Base-by-base conservation (phyloP, 305 asterid genomes). In the Solanum hybrid region DNA sequence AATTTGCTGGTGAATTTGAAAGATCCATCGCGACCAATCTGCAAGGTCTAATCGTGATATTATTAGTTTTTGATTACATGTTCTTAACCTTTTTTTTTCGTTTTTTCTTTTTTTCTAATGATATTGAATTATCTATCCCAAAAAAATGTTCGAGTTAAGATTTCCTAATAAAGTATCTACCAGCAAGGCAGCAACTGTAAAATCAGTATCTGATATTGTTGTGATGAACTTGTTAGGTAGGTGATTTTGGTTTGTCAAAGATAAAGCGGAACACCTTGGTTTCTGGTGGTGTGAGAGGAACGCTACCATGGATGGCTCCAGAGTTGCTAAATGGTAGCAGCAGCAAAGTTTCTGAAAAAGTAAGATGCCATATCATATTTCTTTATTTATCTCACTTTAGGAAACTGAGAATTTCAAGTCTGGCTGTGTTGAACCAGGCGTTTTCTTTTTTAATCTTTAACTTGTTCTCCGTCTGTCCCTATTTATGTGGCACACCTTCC, bases 261-360 rank as follows among this genome's bases (percentile, higher is more conserved):
- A 95, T 96, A 89, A 95, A 94, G 91, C 92, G 96, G 37, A 96
- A 95, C 92, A 96, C 98, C 89, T 92, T 96, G 94, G 98, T 96
- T 91, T 94, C 98, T 91, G 98, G 98, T 91, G 98, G 98, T 87
- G 97, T 96, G 85, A 91, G 98, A 91, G 98, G 98, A 78, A 96
- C 98, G 18, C 95, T 96, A 83, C 98, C 98, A 24, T 96, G 98
- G 98, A 96, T 96, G 98, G 98, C 98, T 88, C 98, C 98, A 11
- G 98, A 96, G 94, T 93, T 96, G 88, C 91, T 96, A 80, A 95
- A 95, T 92, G 98, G 98, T 20, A 92, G 97, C 89, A 96, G 96
- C 95, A 96, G 90, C 91, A 95, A 95, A 92, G 98, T 96, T 88
- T 96, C 98, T 89, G 98, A 96, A 92, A 96, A 96, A 95, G 98